These are phyloP conservation scores for Nitzschia sp. DNA, from an alignment of 108 stramenopile genomes.

Conservation along the genomic window DNA sequence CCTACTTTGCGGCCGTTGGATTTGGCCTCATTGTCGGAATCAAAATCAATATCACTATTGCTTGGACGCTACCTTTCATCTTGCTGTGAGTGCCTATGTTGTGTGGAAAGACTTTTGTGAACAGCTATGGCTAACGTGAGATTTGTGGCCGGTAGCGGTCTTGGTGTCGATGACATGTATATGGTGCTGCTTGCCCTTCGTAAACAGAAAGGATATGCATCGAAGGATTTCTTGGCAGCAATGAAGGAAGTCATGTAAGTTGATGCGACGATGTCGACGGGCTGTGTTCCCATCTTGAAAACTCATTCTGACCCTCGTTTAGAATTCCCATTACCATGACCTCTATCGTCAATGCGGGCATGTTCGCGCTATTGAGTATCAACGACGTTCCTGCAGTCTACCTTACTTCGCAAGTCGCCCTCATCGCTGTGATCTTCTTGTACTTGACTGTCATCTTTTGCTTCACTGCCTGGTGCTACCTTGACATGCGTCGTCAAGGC, in stretches of 20 bases:
- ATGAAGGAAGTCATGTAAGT: conserved; percentile 55
- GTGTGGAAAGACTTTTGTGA: too few species aligned
- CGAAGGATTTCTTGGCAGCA: conserved; percentile 24
- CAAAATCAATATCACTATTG: conserved; percentile 46
- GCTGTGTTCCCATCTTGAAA: too few species aligned
- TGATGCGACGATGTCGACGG: too few species aligned
- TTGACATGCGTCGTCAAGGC: conserved; percentile 46
- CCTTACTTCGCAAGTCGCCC: conserved; percentile 34
- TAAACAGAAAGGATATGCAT: conserved; percentile 27
- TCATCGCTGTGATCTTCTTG: conserved; percentile 36
- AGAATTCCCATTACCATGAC: conserved; percentile 50
- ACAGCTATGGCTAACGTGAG: too few species aligned
- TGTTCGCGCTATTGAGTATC: conserved; percentile 44
- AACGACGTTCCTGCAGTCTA: conserved; percentile 49
- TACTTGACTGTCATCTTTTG: conserved; percentile 42
- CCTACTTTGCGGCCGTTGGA: conserved; percentile 49
- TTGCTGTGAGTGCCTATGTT: conserved; percentile 35
- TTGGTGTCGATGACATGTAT: conserved; percentile 57
- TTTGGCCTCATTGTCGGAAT: conserved; percentile 39
- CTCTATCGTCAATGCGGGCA: conserved; percentile 36
- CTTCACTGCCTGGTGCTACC: conserved; percentile 48
- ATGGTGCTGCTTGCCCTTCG: conserved; percentile 44
- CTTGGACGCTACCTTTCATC: conserved; percentile 60
- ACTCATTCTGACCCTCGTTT: too few species aligned
- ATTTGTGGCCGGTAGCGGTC: conserved; percentile 20